These are phyloP conservation scores for Colletotrichum sp. DNA, from an alignment of 2,329 filamentous ascomycete species.

Conservation along the genomic window DNA sequence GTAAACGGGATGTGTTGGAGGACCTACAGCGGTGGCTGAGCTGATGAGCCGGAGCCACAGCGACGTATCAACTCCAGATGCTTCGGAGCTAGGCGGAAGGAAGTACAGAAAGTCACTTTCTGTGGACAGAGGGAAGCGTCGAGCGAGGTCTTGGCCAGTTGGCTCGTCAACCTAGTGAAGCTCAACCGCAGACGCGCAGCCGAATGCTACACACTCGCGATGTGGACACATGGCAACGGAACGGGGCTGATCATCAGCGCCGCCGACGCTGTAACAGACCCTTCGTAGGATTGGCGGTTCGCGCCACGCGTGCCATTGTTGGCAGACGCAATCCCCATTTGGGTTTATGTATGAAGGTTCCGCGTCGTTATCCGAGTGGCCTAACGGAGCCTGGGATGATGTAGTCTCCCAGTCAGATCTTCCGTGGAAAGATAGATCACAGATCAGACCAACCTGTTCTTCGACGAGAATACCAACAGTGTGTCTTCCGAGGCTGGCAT, in stretches of 20 bases:
- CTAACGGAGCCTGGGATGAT: not conserved
- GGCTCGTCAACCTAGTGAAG: constrained; percentile 61
- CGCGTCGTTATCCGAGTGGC: not conserved
- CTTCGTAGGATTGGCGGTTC: constrained; percentile 19
- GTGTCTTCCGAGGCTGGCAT: constrained; percentile 59
- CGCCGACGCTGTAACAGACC: constrained; percentile 56
- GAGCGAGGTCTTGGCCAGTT: constrained; percentile 52
- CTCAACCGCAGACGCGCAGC: constrained; percentile 66
- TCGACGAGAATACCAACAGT: constrained; percentile 64
- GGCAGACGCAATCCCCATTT: constrained; percentile 27
- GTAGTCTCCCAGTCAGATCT: not conserved
- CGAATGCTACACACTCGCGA: constrained; percentile 68
- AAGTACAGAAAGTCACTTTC: constrained; percentile 66
- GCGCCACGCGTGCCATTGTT: constrained; percentile 20
- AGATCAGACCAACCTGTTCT: constrained; percentile 66
- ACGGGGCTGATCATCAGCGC: constrained; percentile 65
- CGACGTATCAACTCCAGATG: constrained; percentile 48
- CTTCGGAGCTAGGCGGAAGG: constrained; percentile 50
- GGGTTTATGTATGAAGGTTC: not conserved
- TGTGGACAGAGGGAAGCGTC: constrained; percentile 60
- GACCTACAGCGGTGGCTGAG: constrained; percentile 51
- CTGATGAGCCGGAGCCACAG: constrained; percentile 68
- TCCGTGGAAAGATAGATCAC: constrained; percentile 47
- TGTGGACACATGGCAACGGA: constrained; percentile 71
- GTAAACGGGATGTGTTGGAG: constrained; percentile 23